These are phyloP conservation scores for Hyphochytrium catenoides DNA, from an alignment of 352 stramenopile species.

Conservation along the genomic window DNA sequence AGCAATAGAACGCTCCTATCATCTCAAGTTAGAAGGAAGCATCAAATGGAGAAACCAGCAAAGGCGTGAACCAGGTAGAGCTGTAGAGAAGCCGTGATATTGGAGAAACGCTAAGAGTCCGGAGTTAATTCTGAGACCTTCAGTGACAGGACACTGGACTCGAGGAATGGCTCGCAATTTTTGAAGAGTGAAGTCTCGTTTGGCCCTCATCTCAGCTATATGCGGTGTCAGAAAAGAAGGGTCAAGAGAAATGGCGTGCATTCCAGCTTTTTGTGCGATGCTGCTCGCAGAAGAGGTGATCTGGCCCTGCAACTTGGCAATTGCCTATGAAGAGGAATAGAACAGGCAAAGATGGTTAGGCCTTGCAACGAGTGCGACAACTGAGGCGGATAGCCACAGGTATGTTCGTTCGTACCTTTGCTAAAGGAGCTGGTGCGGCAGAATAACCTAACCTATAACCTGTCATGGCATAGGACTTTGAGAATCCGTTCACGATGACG, in stretches of 20 bases:
- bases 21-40: no score
- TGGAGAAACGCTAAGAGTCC: no score
- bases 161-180: conserved; percentile 7
- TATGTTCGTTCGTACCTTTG: no score
- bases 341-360: not conserved
- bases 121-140: no score
- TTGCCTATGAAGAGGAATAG: conserved; percentile 51
- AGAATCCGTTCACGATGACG: conserved; percentile 86
- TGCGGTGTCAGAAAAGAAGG: no score
- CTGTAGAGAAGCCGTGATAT: no score
- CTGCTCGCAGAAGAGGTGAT: conserved; percentile 79
- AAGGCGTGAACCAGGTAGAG: no score
- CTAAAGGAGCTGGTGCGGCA: conserved; percentile 25
- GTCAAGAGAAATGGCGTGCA: conserved; percentile 65
- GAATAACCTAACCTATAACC: conserved; percentile 81
- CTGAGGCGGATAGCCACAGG: conserved; percentile 7
- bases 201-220: conserved; percentile 19
- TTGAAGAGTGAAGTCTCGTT: conserved; percentile 17
- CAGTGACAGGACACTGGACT: not conserved
- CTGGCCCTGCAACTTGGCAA: conserved; percentile 79
- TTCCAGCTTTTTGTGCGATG: conserved; percentile 68
- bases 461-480: conserved; percentile 89
- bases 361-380: conserved; percentile 4
- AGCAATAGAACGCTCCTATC: conserved; percentile 66
- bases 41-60: no score